Base-by-base conservation (phyloP, 768 basidiomycete species). In the Melanogaster broomeanus region DNA sequence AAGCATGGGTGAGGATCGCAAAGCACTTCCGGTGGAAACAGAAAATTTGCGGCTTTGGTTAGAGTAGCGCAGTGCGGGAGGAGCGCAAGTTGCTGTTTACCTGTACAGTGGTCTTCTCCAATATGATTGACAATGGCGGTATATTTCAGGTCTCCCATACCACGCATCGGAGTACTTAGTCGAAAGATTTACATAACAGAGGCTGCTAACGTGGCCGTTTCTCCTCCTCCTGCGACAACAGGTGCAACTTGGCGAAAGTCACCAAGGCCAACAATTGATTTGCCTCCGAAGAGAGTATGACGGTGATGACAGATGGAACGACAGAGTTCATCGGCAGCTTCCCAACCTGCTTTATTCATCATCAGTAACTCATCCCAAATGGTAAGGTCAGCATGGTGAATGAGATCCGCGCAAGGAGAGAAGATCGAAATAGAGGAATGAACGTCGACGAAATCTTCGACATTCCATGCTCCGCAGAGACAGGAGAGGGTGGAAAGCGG, bases 291-390 rank as follows among this genome's bases (percentile, higher is more conserved):
- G 0, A 67, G 69, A 5, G 64, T 63, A 8, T 38, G 9, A 3
- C 6, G 19, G 15, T 19, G 16, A n/a, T 7, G 7, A 7, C 16
- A n/a, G 8, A 37, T 7, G 3, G 6, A 2, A 3, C 35, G n/a
- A 25, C 64, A 68, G 0, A 65, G 57, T 15, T 71, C 69, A 37
- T 76, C 69, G 10, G 75, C 66, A 48, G 72, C 74, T 13, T 53
- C 44, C 0, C 73, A 45, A 0, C 68, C 71, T 0, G 72, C 65
- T 22, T 52, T 58, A 43, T 76, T 72, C 15, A 68, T 71, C 70
- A 74, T 74, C 1, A 76, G 75, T 4, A 70, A 66, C 57, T 77
- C 75, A 58, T 77, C 76, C 72, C 74, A 76, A 3, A 72, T 64
- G 19, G 75, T 65, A 0, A 70, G 46, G 2, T 59, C 35, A 0